Base-by-base conservation (phyloP, 208 protist species). In the Trypanosoma congolense region DNA sequence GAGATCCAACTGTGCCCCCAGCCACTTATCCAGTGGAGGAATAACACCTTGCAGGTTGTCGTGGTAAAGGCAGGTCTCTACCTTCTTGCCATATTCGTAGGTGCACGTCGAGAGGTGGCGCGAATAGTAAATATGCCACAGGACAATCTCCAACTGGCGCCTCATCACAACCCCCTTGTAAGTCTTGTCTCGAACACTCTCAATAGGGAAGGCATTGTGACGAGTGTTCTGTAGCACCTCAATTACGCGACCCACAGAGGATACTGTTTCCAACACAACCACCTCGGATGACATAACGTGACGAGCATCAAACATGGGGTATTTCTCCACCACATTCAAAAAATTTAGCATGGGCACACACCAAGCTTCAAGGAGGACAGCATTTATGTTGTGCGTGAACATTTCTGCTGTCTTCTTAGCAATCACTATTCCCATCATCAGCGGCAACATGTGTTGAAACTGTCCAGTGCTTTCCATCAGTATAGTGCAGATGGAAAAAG, bases 151-250 rank as follows among this genome's bases (percentile, higher is more conserved):
- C 26, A 83, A 49, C 57, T 78, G 72, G 19, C 55, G 50, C 4
- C 76, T 57, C 5, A 63, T 55, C 52, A 79, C 61, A 28, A 76
- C 64, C 25, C 76, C 76, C 35, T 83, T 83, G 57, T 74, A 83
- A 21, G 64, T 74, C 24, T 63, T 30, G 51, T 79, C 68, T 42
- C 62, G 59, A 14, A 70, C 56, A 22, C 69, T 77, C 46, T 77
- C 61, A 35, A 83, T 66, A n/a, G 76, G 76, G 40, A 83, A 83
- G 21, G 56, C 76, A 60, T 78, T 60, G 53, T 83, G 76, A 16
- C 47, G 41, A 0, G 72, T 77, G 31, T 19, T 57, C 10, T 25
- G 47, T 43, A 83, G 48, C 24, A 70, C 66, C 1, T 56, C 41
- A 30, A 56, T 29, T 36, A 83, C 60, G 41, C 67, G 72, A 6